Conservation (phyloP, 129 eudicot genomes). For the Helianthus annuus region HanXRQr2.0-SUNRISE NC_035441.2:87711287-87711786, state of each 20-base stretch:
- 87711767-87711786: too few species aligned
- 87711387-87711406: slow-evolving; percentile 73
- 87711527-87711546: background rate
- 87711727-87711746: too few species aligned
- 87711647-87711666: too few species aligned
- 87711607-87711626: too few species aligned
- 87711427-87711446: slow-evolving; percentile 61
- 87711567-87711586: too few species aligned
- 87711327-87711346: slow-evolving; percentile 60
- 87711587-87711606: too few species aligned
- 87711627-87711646: too few species aligned
- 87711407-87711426: slow-evolving; percentile 76
- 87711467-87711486: slow-evolving; percentile 72
- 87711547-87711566: too few species aligned
- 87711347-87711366: slow-evolving; percentile 72
- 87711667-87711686: too few species aligned
- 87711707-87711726: too few species aligned
- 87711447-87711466: slow-evolving; percentile 56
- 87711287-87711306: slow-evolving; percentile 39
- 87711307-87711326: slow-evolving; percentile 52
- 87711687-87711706: too few species aligned
- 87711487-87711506: slow-evolving; percentile 1
- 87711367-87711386: slow-evolving; percentile 63
- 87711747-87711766: too few species aligned
- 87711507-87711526: background rate